Conservation (phyloP, 176 grass and related monocot genomes). For the Juncus inflexus region DNA sequence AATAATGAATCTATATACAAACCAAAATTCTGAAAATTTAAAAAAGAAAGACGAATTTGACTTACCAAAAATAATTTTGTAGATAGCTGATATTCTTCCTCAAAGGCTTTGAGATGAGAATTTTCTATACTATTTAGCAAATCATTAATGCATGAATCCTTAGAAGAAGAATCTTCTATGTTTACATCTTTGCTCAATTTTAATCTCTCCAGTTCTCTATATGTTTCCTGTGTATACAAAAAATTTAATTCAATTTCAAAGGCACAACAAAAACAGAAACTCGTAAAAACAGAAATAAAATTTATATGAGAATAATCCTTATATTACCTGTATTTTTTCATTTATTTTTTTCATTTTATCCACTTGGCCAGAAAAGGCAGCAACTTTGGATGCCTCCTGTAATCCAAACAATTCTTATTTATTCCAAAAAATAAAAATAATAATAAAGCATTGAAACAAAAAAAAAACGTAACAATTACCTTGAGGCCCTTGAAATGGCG, state of each 20-base stretch:
- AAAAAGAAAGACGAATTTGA: neutral
- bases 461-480: neutral
- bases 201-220: slow-evolving; percentile 16
- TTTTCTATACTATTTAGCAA: slow-evolving; percentile 15
- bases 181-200: slow-evolving; percentile 18
- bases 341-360: neutral
- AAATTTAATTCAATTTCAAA: neutral
- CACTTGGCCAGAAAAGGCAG: neutral
- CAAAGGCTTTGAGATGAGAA: slow-evolving; percentile 13
- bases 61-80: slow-evolving; percentile 28
- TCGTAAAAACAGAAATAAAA: neutral
- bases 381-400: slow-evolving; percentile 18
- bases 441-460: slow-evolving; percentile 1
- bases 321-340: slow-evolving; percentile 17
- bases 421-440: neutral
- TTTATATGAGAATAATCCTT: neutral
- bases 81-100: slow-evolving; percentile 26
- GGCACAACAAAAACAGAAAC: neutral
- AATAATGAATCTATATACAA: neutral
- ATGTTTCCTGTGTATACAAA: slow-evolving; percentile 1
- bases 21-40: too few relatives aligned
- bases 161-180: slow-evolving; percentile 5
- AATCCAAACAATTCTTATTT: slow-evolving; percentile 2
- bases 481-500: slow-evolving; percentile 25
- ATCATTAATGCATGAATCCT: slow-evolving; percentile 25